phyloP scores from a whole-genome alignment of 805 yeast genomes.

The Yarrowia yakushimensis region DNA sequence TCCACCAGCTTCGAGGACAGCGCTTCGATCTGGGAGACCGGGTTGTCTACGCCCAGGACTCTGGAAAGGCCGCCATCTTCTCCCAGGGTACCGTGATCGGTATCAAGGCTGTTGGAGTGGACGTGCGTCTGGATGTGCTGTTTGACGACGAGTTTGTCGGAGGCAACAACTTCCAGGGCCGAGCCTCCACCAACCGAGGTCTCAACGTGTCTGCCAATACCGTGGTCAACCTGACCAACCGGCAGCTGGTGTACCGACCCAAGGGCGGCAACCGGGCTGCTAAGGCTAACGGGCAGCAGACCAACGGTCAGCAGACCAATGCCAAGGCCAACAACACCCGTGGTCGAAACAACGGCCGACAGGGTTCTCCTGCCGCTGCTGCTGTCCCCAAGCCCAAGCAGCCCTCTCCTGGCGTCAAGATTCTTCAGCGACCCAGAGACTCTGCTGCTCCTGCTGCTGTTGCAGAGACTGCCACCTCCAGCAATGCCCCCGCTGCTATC shows the following conservation, averaged over 20 bases:
- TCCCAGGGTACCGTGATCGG: constrained; percentile 85
- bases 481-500: constrained; percentile 27
- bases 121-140: constrained; percentile 62
- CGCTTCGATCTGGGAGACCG: constrained; percentile 84
- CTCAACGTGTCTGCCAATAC: constrained; percentile 75
- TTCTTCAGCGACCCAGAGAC: constrained; percentile 26
- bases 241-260: constrained; percentile 74
- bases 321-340: neutral
- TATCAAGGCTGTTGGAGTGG: constrained; percentile 56
- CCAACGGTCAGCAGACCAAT: constrained; percentile 18
- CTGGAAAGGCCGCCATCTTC: constrained; percentile 85
- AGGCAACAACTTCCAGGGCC: constrained; percentile 78
- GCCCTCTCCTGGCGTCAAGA: constrained; percentile 26
- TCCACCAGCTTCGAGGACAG: constrained; percentile 69
- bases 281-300: constrained; percentile 11
- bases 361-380: constrained; percentile 14
- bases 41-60: constrained; percentile 74
- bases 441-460: neutral
- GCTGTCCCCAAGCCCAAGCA: constrained; percentile 15
- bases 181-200: constrained; percentile 76
- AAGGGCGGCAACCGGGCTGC: constrained; percentile 33
- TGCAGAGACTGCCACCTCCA: constrained; percentile 23
- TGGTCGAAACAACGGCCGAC: neutral
- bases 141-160: constrained; percentile 82
- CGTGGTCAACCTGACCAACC: constrained; percentile 69